phyloP scores from a whole-genome alignment of 257 asterid species.

The Nicotiana attenuata region DNA sequence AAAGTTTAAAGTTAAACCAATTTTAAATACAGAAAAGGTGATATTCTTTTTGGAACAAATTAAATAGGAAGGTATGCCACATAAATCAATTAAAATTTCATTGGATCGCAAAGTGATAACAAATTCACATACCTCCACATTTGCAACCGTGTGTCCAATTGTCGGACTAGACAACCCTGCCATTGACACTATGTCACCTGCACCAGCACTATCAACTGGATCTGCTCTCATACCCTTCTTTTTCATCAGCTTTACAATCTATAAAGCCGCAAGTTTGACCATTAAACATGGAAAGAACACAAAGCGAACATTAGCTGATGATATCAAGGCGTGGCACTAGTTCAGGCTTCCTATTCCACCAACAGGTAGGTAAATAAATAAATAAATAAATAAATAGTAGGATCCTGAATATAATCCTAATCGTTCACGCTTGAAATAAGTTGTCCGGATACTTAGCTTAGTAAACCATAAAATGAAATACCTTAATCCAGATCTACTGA shows the following conservation, averaged over 20 bases:
- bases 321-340: neutral
- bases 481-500: neutral
- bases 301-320: neutral
- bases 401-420: neutral
- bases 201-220: slow-evolving; percentile 84
- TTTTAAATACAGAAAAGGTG: too few relatives aligned
- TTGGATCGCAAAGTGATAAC: neutral
- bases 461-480: neutral
- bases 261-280: neutral
- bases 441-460: neutral
- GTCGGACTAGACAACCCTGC: slow-evolving; percentile 85
- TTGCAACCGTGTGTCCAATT: slow-evolving; percentile 94
- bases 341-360: neutral
- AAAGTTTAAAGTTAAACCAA: too few relatives aligned
- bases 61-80: too few relatives aligned
- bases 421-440: neutral
- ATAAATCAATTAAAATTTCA: neutral
- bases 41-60: too few relatives aligned
- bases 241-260: slow-evolving; percentile 94
- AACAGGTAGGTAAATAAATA: neutral
- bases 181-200: slow-evolving; percentile 94
- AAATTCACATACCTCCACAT: slow-evolving; percentile 52
- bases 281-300: neutral
- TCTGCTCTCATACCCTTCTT: slow-evolving; percentile 76
- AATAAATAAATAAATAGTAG: neutral